Conservation (phyloP, 345 rosid genomes). For the Sonneratia caseolaris region DNA sequence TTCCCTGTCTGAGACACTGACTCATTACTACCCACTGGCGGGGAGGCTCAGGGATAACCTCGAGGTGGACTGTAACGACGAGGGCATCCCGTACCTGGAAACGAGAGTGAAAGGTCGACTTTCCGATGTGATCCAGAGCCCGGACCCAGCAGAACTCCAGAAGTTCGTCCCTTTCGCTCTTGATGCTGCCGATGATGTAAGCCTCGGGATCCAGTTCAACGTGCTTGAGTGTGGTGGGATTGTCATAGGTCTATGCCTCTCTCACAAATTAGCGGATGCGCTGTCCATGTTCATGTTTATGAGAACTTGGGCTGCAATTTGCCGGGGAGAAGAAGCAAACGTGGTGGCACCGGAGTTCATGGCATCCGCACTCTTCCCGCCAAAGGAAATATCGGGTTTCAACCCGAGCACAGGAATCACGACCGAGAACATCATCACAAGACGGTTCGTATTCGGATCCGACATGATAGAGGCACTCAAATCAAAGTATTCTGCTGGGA, state of each 20-base stretch:
- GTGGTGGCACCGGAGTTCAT: slow-evolving; percentile 10
- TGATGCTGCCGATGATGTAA: background rate
- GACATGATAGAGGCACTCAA: slow-evolving; percentile 11
- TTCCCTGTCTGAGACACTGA: slow-evolving; percentile 34
- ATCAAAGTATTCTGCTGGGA: slow-evolving; percentile 5
- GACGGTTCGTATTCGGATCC: slow-evolving; percentile 21
- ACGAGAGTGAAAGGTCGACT: slow-evolving; percentile 20
- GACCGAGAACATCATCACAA: slow-evolving; percentile 15
- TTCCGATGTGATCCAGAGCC: slow-evolving; percentile 16
- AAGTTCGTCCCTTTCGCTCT: slow-evolving; percentile 18
- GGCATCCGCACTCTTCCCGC: slow-evolving; percentile 25
- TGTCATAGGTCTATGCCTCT: slow-evolving; percentile 18
- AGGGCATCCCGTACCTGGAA: slow-evolving; percentile 28
- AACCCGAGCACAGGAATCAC: slow-evolving; percentile 4
- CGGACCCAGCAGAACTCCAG: slow-evolving; percentile 13
- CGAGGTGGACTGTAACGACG: slow-evolving; percentile 31
- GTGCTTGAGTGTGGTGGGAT: slow-evolving; percentile 24
- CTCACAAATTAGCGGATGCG: slow-evolving; percentile 26
- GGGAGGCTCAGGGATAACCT: slow-evolving; percentile 28
- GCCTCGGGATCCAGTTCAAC: slow-evolving; percentile 24
- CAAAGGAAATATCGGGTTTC: slow-evolving; percentile 8
- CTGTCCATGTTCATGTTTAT: slow-evolving; percentile 14
- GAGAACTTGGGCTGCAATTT: slow-evolving; percentile 22
- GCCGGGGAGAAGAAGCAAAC: slow-evolving; percentile 16
- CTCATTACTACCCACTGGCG: slow-evolving; percentile 38